Base-by-base conservation (phyloP, 1,139 yeast genomes). In the Tardiomyces depauwii region DNA sequence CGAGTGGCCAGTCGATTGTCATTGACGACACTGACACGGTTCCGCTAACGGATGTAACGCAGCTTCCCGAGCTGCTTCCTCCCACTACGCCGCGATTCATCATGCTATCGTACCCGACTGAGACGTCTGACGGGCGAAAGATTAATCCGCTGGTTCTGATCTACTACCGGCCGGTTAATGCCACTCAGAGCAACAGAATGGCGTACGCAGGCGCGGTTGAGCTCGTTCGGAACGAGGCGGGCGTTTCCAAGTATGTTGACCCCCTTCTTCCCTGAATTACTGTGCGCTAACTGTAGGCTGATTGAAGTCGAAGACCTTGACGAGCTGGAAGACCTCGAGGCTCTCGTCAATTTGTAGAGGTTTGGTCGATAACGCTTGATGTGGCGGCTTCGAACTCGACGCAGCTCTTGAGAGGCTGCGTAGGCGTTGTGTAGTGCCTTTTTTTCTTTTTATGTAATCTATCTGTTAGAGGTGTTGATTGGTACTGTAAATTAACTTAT, bases 151-250 rank as follows among this genome's bases (percentile, higher is more conserved):
- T 84, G 53, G 87, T 87, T 1, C 66, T 89, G 61, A 56, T 88
- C 23, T 88, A 87, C 63, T 88, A 91, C 81, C 75, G 85, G 48
- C 96, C 96, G 2, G 82, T 81, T 23, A 85, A 95, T 0, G 74
- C 88, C 18, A 82, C 84, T 16, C 91, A 81, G 60, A 85, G 81
- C 47, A 70, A 76, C 59, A 77, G 82, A 60, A 88, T 88, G 96
- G 66, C 85, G 44, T 88, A 85, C 57, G 96, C 96, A 1, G 95
- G 93, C 2, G 94, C 95, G 0, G 76, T 85, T 25, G 96, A 88
- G 59, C 66, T 81, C 55, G 74, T 88, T 51, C 73, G 91, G 60
- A 80, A 76, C 46, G 81, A 81, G 57, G 85, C 94, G 16, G 89
- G 91, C 13, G 89, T 83, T 13, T 69, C 78, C 39, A 77, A 75